phyloP scores from a whole-genome alignment of 768 basidiomycete species.

The Mycena alexandri region DNA sequence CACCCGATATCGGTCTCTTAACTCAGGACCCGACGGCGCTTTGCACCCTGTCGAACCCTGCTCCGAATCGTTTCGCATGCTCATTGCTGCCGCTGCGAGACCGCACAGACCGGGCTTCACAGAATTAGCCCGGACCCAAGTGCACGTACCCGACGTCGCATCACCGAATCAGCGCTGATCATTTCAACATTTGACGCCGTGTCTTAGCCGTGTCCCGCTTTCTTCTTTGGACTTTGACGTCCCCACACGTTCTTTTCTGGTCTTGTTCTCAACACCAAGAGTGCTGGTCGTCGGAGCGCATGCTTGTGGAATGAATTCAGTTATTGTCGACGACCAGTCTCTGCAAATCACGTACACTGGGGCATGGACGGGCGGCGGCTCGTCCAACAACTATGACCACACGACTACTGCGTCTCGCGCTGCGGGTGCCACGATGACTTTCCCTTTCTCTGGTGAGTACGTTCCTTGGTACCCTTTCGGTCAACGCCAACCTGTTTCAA shows the following conservation, averaged over 20 bases:
- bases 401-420: constrained; percentile 37
- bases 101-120: too few species aligned
- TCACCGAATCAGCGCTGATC: constrained; percentile 29
- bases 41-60: too few species aligned
- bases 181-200: neutral
- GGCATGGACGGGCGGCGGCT: constrained; percentile 32
- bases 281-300: constrained; percentile 25
- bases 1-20: too few species aligned
- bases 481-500: neutral
- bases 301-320: constrained; percentile 34
- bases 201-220: neutral
- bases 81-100: too few species aligned
- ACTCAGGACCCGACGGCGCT: too few species aligned
- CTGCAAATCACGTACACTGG: constrained; percentile 36
- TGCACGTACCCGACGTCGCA: neutral
- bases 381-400: constrained; percentile 35
- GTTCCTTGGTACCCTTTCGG: neutral
- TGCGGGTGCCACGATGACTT: constrained; percentile 37
- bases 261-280: constrained; percentile 9
- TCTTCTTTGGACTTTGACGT: constrained; percentile 20
- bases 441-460: constrained; percentile 40
- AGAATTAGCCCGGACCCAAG: too few species aligned
- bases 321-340: constrained; percentile 39
- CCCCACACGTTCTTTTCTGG: constrained; percentile 21
- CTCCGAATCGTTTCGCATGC: too few species aligned